Evolutionary conservation across 352 stramenopile species (phyloP), one percentile per base, ranked within the genome.

Genomic region (Halophytophthora polymorphica): DNA sequence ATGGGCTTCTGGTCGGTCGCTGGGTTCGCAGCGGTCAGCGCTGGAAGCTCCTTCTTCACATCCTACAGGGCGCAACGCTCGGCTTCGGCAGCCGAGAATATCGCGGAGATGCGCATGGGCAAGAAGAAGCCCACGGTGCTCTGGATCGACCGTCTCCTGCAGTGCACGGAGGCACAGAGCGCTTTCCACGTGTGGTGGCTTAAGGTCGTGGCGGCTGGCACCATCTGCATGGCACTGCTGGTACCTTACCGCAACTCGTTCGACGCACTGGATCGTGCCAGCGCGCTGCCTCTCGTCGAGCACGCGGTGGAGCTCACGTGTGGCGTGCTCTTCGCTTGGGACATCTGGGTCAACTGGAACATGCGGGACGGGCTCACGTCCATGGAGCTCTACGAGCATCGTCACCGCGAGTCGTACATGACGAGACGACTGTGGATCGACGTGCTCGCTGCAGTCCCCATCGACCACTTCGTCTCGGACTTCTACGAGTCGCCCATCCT

Each of bases 311-410:
- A 85, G 51, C 58, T 66, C 12, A 34, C 50, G 1, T 77, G 71
- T n/a, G 69, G 83, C 31, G 19, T 83, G 22, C 29, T 78, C 6
- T 85, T 83, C 25, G 71, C 53, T 0, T 71, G 60, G 55, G 73
- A 85, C 53, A 83, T 85, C 35, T 85, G 71, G 74, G 59, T 81
- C 17, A 81, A 81, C 44, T 86, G 69, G 71, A 77, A 81, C 28
- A 40, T 83, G 15, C 73, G 70, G 29, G 64, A 80, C 15, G 66
- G 66, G 2, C 45, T 76, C 0, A 54, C 59, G 10, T 79, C 74
- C 0, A 66, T 86, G 52, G 74, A 83, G 31, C 45, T 83, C 17
- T 86, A 83, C 34, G 71, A 86, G 46, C 59, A 62, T 13, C 64
- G 57, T 2, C 63, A 79, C 3, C 66, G 64, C 6, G 44, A 65